Evolutionary conservation across 345 rosid genomes (phyloP).

Genomic region (Populus nigra): DNA sequence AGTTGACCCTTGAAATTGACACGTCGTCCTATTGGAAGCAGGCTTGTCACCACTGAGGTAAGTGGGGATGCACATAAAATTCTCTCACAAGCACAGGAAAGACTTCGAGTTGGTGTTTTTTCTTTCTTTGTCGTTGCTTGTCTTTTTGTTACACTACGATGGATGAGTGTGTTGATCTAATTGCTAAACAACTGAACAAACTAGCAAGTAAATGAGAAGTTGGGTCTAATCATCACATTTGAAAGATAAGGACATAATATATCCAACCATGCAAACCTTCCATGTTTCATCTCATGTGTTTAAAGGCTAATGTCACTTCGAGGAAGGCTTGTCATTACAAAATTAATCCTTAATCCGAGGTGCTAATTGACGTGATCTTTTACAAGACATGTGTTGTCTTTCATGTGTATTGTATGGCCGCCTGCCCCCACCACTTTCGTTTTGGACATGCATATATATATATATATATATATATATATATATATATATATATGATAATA

Average conservation of each 20-base stretch:
- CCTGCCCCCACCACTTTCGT: not conserved
- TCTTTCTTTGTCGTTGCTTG: not conserved
- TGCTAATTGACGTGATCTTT: not conserved
- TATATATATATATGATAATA: not conserved
- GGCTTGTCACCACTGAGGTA: not conserved
- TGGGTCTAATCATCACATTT: not conserved
- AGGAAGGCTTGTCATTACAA: not conserved
- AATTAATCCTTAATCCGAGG: no score
- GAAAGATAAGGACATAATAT: not conserved
- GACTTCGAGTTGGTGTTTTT: not conserved
- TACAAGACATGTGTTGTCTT: not conserved
- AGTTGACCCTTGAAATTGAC: not conserved
- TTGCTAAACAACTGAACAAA: no score
- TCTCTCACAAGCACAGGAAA: not conserved
- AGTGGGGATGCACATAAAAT: not conserved
- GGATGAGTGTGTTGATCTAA: no score
- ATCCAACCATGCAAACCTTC: not conserved
- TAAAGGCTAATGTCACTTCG: constrained; percentile 1
- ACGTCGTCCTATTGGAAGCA: not conserved
- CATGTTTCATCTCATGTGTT: not conserved
- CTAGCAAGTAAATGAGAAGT: not conserved
- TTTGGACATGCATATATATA: not conserved
- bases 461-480: no score
- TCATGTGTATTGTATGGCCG: not conserved
- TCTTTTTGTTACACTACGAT: not conserved